Percentiles rank a stretch among this genome's conserved stretches.
phyloP scores from a whole-genome alignment of 2,329 filamentous ascomycete genomes.

The Ophiostoma sp. region DNA sequence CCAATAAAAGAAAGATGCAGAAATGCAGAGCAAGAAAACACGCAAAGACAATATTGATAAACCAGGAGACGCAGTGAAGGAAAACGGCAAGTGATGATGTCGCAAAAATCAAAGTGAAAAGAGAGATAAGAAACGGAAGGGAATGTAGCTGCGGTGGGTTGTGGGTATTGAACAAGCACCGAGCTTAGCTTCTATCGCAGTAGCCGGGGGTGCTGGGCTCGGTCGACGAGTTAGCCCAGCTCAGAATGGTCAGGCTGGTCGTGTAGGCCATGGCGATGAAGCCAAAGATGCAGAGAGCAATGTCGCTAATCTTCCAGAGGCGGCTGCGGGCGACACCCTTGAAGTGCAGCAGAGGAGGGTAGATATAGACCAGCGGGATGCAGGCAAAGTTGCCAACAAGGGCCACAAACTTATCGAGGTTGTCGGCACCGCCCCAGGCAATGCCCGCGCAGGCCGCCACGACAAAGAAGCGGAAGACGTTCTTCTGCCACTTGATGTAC shows the following conservation, averaged over 20 bases:
- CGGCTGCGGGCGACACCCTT: constrained; percentile 71
- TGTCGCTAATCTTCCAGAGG: constrained; percentile 69
- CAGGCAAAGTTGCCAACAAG: constrained; percentile 97
- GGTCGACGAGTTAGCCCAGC: constrained; percentile 68
- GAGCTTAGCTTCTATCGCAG: constrained; percentile 44
- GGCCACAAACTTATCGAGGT: constrained; percentile 96
- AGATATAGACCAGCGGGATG: constrained; percentile 95
- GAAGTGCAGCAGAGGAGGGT: constrained; percentile 90
- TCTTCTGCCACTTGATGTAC: constrained; percentile 99
- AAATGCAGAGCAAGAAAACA: neutral
- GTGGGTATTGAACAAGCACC: neutral
- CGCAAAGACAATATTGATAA: neutral
- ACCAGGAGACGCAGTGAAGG: neutral
- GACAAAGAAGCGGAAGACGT: constrained; percentile 89
- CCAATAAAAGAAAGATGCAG: neutral
- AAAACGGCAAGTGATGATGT: neutral
- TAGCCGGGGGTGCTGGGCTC: constrained; percentile 52
- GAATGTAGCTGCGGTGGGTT: neutral
- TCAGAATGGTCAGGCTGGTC: constrained; percentile 79
- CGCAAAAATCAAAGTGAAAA: neutral
- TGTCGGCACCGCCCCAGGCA: constrained; percentile 87
- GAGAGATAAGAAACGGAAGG: neutral
- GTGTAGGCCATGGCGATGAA: constrained; percentile 89
- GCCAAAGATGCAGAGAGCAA: constrained; percentile 78
- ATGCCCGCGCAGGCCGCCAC: constrained; percentile 83